A percentile compares a stretch with the other conserved stretches of the same genome.
phyloP scores from a whole-genome alignment of 345 rosid genomes.

The Theobroma cacao region DNA sequence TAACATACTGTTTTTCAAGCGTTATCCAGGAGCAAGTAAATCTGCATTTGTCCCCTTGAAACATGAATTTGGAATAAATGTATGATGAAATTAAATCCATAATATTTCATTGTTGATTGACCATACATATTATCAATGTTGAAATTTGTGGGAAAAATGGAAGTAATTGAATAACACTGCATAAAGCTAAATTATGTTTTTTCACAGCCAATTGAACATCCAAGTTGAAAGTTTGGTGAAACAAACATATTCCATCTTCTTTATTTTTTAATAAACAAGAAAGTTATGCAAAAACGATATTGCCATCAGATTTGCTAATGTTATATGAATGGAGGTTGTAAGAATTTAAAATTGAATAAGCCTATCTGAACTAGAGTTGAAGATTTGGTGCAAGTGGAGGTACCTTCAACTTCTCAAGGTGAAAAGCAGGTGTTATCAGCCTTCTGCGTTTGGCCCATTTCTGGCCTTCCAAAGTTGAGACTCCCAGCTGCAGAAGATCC shows the following conservation, averaged over 20 bases:
- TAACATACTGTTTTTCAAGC: neutral
- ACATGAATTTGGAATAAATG: neutral
- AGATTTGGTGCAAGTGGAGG: neutral
- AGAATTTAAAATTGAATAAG: neutral
- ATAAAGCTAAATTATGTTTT: neutral
- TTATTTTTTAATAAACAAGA: too few species aligned
- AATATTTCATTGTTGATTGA: too few species aligned
- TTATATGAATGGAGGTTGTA: neutral
- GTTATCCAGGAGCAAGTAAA: neutral
- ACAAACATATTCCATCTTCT: neutral
- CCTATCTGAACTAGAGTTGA: neutral
- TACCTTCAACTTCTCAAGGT: constrained; percentile 25
- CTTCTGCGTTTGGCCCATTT: constrained; percentile 31
- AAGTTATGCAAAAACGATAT: too few species aligned
- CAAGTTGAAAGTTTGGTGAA: too few species aligned
- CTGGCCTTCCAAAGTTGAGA: constrained; percentile 24
- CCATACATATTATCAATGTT: too few species aligned
- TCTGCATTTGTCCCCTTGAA: neutral
- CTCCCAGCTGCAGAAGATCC: constrained; percentile 16
- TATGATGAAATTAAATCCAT: neutral
- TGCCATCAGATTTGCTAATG: neutral
- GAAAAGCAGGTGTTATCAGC: constrained; percentile 26
- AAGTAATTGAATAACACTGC: too few species aligned
- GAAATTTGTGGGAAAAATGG: neutral
- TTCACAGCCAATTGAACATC: neutral